A percentile compares a stretch with the other conserved stretches of the same genome.
Evolutionary conservation across 148 eudicot species (phyloP).

Genomic region (Spergularia bocconei): DNA sequence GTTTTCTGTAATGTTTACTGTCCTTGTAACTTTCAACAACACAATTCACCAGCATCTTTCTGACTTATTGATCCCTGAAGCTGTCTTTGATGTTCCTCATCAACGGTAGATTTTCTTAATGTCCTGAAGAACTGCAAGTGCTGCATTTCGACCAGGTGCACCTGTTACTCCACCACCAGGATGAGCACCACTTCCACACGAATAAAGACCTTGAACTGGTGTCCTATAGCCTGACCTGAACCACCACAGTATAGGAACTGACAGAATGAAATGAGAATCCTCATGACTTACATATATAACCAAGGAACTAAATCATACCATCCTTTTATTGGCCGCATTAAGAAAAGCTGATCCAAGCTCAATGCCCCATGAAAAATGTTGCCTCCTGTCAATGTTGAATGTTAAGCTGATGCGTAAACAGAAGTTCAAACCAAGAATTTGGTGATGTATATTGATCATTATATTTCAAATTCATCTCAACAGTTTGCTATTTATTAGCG

Average conservation of each 20-base stretch:
- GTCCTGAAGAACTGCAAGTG: constrained; percentile 63
- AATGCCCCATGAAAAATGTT: constrained; percentile 97
- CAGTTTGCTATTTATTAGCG: no score
- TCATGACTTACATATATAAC: not conserved
- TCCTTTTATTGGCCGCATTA: constrained; percentile 96
- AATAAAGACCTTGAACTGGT: constrained; percentile 69
- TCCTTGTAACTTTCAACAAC: no score
- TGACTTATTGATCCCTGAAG: no score
- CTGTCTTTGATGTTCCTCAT: no score
- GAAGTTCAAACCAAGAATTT: no score
- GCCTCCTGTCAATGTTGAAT: constrained; percentile 43
- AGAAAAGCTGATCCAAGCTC: constrained; percentile 87
- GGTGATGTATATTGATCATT: no score
- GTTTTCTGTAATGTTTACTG: no score
- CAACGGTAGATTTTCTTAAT: constrained; percentile 21
- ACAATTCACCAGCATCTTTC: no score
- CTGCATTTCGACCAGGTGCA: constrained; percentile 94
- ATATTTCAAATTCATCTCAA: not conserved
- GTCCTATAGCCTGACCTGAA: constrained; percentile 80
- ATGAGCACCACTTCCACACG: constrained; percentile 94
- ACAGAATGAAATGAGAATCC: not conserved
- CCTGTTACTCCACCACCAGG: constrained; percentile 99
- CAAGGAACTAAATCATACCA: constrained; percentile 48
- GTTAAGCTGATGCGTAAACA: no score
- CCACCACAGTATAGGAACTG: no score